Base-by-base conservation (phyloP, 2,329 filamentous ascomycete species). In the Neonectria ditissima region DNA sequence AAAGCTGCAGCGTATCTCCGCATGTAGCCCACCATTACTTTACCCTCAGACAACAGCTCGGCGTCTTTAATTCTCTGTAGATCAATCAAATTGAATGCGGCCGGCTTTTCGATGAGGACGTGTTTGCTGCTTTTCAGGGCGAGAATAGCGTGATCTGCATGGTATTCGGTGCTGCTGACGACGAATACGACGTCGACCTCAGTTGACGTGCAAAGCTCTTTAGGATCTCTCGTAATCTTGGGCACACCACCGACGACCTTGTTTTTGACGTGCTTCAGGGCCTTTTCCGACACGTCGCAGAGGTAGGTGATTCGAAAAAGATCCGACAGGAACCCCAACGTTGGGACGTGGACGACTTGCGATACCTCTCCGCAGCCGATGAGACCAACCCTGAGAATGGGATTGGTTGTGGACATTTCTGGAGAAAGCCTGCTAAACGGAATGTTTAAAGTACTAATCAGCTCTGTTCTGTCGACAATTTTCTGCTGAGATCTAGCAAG, bases 21-120 rank as follows among this genome's bases (percentile, higher is more conserved):
- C 81, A 88, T 88, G 64, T 86, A 88, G 1, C 86, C 87, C 1
- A 90, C 85, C 69, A 90, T 86, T 3, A 89, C 80, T 5, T 78
- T 77, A 0, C 80, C 81, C 44, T 74, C 70, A 2, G 80, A 80
- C 2, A 63, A 69, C 32, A 76, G 74, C 69, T 88, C 83, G 0
- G 86, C 86, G 1, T 78, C 80, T 28, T 83, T 76, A 32, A 90
- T 82, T 0, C 76, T 71, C 26, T 82, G 74, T 0, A 82, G 76
- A 52, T 83, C 81, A 5, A 77, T 78, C 16, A 83, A 72, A 43
- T 79, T 84, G n/a, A 89, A 73, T 0, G 85, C 81, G 9, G 87
- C 70, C 0, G 87, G 87, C 65, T 89, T 88, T 72, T 90, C 87
- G 11, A 90, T 76, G 62, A 90, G 81, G 43, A 84, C 83, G 63